Evolutionary conservation across 495 filamentous ascomycete species (phyloP).

Genomic region (Aspergillus indologenus): DNA sequence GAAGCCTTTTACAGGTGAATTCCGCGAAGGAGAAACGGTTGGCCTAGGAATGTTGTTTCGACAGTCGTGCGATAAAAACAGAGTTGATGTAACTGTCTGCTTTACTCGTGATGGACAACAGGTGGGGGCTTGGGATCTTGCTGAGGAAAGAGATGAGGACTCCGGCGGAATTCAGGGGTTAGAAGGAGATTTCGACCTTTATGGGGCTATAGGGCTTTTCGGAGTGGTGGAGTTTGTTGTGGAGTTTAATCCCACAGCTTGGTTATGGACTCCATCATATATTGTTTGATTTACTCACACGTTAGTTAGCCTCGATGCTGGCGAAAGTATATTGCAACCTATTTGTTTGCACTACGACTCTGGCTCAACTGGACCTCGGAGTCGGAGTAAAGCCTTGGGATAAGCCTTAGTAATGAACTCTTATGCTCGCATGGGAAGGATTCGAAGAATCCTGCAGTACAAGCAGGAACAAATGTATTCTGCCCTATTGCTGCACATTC

Average conservation of each 20-base stretch:
- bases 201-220: constrained; percentile 74
- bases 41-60: constrained; percentile 71
- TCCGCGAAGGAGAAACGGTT: constrained; percentile 53
- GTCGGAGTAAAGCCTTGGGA: neutral
- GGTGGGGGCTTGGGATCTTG: constrained; percentile 71
- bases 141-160: constrained; percentile 75
- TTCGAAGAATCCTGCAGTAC: neutral
- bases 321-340: neutral
- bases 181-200: constrained; percentile 77
- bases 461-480: neutral
- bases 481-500: neutral
- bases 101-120: constrained; percentile 69
- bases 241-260: constrained; percentile 54
- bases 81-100: constrained; percentile 61
- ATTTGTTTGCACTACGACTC: neutral
- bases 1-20: constrained; percentile 61
- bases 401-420: neutral
- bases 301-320: no score
- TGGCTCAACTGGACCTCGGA: neutral
- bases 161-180: constrained; percentile 68
- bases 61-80: constrained; percentile 25
- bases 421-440: neutral
- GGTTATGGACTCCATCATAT: constrained; percentile 36
- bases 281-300: no score
- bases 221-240: constrained; percentile 70